These are phyloP conservation scores for Centrapalus pauciflorus DNA, from an alignment of 129 eudicot species.

Conservation along the genomic window DNA sequence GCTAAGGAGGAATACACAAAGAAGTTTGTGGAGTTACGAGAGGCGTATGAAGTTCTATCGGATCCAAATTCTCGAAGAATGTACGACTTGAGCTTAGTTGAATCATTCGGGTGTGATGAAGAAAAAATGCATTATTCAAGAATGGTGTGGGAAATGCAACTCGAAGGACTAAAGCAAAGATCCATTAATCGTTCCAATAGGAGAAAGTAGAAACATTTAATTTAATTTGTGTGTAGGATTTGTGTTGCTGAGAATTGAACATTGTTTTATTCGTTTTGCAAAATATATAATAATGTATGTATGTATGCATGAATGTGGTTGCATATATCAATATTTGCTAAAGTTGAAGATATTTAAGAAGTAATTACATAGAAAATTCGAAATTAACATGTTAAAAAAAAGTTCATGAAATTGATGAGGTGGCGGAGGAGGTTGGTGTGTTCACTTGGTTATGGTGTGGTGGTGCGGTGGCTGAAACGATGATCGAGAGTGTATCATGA, in stretches of 20 bases:
- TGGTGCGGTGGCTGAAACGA: too few relatives aligned
- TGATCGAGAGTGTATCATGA: too few relatives aligned
- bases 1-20: slow-evolving; percentile 39
- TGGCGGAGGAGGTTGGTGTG: too few relatives aligned
- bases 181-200: slow-evolving; percentile 23
- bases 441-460: too few relatives aligned
- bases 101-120: neutral
- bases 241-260: neutral
- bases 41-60: slow-evolving; percentile 60
- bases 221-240: slow-evolving; percentile 11
- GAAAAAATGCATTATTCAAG: neutral
- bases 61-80: slow-evolving; percentile 40
- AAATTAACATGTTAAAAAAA: too few relatives aligned
- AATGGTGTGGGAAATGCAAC: slow-evolving; percentile 53
- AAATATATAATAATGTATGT: too few relatives aligned
- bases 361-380: too few relatives aligned
- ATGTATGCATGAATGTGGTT: too few relatives aligned
- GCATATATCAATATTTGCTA: too few relatives aligned
- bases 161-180: slow-evolving; percentile 35
- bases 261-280: slow-evolving; percentile 10
- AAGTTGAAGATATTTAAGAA: too few relatives aligned
- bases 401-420: too few relatives aligned
- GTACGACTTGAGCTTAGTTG: slow-evolving; percentile 42
- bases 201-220: slow-evolving; percentile 15
- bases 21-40: slow-evolving; percentile 39